These are phyloP conservation scores for Colletotrichum sp. DNA, from an alignment of 2,329 filamentous ascomycete species.

Conservation along the genomic window DNA sequence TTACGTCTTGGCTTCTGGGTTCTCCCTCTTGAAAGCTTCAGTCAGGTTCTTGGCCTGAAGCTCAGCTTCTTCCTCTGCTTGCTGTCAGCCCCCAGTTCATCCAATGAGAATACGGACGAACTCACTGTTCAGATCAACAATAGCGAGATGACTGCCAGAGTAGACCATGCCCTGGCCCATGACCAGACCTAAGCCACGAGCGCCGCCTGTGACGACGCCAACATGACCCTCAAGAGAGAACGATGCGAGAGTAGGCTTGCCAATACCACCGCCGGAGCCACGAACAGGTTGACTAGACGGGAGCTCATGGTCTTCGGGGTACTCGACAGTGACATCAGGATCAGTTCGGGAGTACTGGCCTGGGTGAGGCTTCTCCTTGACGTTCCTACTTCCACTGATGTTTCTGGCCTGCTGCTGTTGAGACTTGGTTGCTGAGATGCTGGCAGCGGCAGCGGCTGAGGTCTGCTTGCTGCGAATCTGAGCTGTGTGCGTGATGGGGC, in stretches of 20 bases:
- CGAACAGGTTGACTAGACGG: conserved; percentile 74
- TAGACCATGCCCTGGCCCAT: conserved; percentile 93
- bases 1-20: conserved; percentile 75
- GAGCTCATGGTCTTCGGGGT: conserved; percentile 76
- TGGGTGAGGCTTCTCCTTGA: conserved; percentile 39
- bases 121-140: conserved; percentile 92
- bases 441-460: conserved; percentile 23
- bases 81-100: background rate
- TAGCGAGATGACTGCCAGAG: conserved; percentile 86
- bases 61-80: conserved; percentile 71
- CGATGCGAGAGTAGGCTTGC: conserved; percentile 82
- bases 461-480: conserved; percentile 7
- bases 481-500: conserved; percentile 3
- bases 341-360: conserved; percentile 83
- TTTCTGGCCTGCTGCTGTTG: conserved; percentile 29
- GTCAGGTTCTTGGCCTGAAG: conserved; percentile 77
- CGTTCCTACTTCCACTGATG: conserved; percentile 33
- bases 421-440: conserved; percentile 6
- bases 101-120: conserved; percentile 24
- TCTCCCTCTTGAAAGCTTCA: conserved; percentile 78
- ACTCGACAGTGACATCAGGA: conserved; percentile 77
- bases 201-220: conserved; percentile 88
- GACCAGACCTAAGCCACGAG: conserved; percentile 85
- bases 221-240: conserved; percentile 89
- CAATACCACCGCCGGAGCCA: conserved; percentile 79